Evolutionary conservation across 2,329 filamentous ascomycete genomes (phyloP), one percentile per base, ranked within the genome.

Genomic region (Penicillium vulpinum): DNA sequence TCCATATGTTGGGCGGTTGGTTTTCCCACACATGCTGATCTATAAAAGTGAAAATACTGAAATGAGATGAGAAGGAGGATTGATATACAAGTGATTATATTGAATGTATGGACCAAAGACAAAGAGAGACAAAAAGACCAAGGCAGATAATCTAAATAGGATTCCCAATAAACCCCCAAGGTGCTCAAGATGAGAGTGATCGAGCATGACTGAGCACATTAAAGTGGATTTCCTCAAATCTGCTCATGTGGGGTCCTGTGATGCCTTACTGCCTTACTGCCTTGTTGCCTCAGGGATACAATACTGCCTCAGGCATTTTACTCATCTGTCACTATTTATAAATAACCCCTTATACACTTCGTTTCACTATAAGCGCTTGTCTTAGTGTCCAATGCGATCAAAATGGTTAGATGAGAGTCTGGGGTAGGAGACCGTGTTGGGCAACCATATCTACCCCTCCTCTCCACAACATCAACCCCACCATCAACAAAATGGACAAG

Each of bases 11-110:
- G 66, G 81, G 22, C 69, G 86, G 47, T 70, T 66, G 10, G 81
- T 81, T 0, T 66, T 57, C 15, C 72, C 78, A 5, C 85, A 85
- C 21, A 79, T 87, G n/a, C 63, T 15, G 52, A 55, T 50, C 52
- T 82, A 64, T 80, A 38, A 28, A 21, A 57, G 58, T 45, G 46
- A 44, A 33, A 11, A 26, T 54, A 29, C 4, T 38, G n/a, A 21
- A 36, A 56, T 35, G 18, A 51, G 38, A 35, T 22, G 16, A 43
- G 18, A 16, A 18, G 33, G 21, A 49, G 1, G 16, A 9, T 26
- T 26, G 35, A 45, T 40, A 35, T 36, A 38, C 10, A 47, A 26
- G 21, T 35, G 22, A 26, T 13, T 49, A 29, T 26, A 36, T 52
- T 39, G 18, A 44, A 6, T 47, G 24, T 35, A 31, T 16, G 18